Percentiles rank a stretch among this genome's conserved stretches.
Evolutionary conservation across 805 yeast species (phyloP).

Genomic region (Kazachstania kunashirensis): DNA sequence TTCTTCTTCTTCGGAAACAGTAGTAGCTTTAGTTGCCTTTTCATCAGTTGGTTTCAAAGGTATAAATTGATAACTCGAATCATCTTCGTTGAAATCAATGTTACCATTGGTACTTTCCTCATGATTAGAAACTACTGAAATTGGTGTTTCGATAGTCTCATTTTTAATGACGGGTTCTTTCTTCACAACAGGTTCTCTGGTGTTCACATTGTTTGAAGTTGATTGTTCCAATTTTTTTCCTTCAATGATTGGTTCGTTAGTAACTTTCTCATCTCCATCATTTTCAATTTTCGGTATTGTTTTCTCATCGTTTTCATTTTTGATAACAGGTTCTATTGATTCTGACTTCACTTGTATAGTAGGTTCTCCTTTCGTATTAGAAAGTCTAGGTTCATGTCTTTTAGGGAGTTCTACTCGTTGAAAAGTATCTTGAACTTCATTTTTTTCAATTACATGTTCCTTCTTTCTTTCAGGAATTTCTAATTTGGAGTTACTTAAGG

Average conservation of each 20-base stretch:
- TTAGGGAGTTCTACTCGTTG: neutral
- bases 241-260: neutral
- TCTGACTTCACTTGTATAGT: neutral
- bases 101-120: neutral
- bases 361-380: neutral
- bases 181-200: neutral
- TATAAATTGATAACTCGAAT: slow-evolving; percentile 12
- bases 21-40: neutral
- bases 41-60: slow-evolving; percentile 6
- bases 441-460: neutral
- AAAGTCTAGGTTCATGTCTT: neutral
- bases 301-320: neutral
- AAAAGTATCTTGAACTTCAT: neutral
- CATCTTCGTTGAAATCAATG: slow-evolving; percentile 4
- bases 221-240: neutral
- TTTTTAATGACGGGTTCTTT: neutral
- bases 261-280: neutral
- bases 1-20: slow-evolving; percentile 21
- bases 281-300: neutral
- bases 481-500: too few species aligned
- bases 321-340: neutral
- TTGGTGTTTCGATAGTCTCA: neutral
- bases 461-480: neutral
- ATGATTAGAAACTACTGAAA: neutral
- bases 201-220: neutral